Base-by-base conservation (phyloP, 2,329 filamentous ascomycete genomes). In the Pezicula radicicola region DNA sequence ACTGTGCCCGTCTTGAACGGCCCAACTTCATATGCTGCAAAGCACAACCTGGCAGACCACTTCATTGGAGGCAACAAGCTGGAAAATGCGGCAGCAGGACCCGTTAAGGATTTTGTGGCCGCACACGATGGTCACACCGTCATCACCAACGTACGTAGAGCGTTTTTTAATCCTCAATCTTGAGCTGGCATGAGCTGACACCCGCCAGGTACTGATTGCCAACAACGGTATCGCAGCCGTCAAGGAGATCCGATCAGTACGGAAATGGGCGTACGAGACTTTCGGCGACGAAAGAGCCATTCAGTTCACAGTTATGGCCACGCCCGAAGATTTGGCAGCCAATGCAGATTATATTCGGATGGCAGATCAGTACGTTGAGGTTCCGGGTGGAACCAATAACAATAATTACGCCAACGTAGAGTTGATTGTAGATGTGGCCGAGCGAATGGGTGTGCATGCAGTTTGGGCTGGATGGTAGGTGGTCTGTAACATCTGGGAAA, bases 351-450 rank as follows among this genome's bases (percentile, higher is more conserved):
- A 99, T 77, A 99, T 99, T 71, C 85, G 94, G 70, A 97, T 99
- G 94, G 94, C 94, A 33, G 94, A 99, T 75, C 91, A 97, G 80
- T 99, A 99, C 72, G 94, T 99, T 64, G 94, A 99, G 76, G 93
- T 99, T 56, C 94, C 94, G 33, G 94, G 94, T 68, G 94, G 94
- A 68, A 99, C 94, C 57, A 99, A 99, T 79, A 99, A 99, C 82
- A 96, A 99, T 86, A 99, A 99, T 75, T 99, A 99, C 75, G 94
- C 94, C 75, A 99, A 99, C 71, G 94, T 99, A 55, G 94, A 99
- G 77, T 81, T 99, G 70, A 99, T 99, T 72, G 94, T 99, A 61
- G 94, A 99, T 77, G 85, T 99, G 69, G 94, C 94, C 25, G 94
- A 99, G 80, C 91, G 94, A 57, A 97, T 97, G 91, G 85, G 93